Base-by-base conservation (phyloP, 257 asterid species). In the Penstemon eatonii region DNA sequence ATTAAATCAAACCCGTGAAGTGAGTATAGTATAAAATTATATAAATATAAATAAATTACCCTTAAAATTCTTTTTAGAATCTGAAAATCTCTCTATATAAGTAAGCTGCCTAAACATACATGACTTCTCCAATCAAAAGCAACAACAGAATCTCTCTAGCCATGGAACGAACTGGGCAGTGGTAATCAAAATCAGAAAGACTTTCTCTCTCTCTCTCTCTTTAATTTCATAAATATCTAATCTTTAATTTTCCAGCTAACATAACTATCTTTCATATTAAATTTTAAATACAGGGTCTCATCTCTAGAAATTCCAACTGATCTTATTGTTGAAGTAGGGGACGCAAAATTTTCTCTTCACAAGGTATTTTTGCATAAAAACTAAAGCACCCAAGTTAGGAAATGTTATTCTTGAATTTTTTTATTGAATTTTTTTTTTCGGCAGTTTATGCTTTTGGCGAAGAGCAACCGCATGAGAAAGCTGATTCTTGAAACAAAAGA, bases 391-490 rank as follows among this genome's bases (percentile, higher is more conserved):
- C 33, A 25, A 25, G 33, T 25, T 25, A 25, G 33, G 33, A 25
- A 25, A 25, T 25, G 33, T 25, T 1, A 25, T 25, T 25, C 33
- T 25, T 25, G 33, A 25, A 25, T 25, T 25, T 1, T 25, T 25
- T 25, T 25, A 25, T 25, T 25, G 33, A 25, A 25, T 25, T 25
- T 1, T 1, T 25, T 25, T 25, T 25, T 25, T 25, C 33, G 3
- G 10, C 88, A 83, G 88, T 78, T 83, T 74, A 83, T 83, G 88
- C 80, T 83, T 4, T 72, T 80, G 37, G 84, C 83, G 7, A 83
- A 83, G 80, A 83, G 85, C 82, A 80, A 83, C 63, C 66, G 56
- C 78, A 80, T 83, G 68, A 80, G 85, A 60, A 78, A 75, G 47
- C 54, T 80, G 8, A 73, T 80, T 37, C 47, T 80, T 33, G 88